Evolutionary conservation across 225 moss, liverwort and hornwort genomes (phyloP).

Genomic region (Climacium dendroides): DNA sequence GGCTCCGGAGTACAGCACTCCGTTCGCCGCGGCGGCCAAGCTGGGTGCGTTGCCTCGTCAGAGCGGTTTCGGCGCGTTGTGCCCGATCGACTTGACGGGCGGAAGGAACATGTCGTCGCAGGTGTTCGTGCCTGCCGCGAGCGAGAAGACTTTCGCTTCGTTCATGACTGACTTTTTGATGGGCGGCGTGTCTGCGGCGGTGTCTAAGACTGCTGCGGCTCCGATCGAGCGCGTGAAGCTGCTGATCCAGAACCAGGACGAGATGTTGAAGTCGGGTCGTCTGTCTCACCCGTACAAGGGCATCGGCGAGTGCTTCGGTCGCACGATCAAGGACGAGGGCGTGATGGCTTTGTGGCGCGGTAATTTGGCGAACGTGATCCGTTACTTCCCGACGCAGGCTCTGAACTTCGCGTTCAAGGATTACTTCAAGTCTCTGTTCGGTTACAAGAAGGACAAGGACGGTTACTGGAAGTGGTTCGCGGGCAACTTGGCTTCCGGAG

Average conservation of each 20-base stretch:
- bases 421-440: constrained; percentile 54
- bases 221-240: constrained; percentile 38
- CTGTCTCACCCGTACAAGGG: constrained; percentile 40
- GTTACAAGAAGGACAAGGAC: constrained; percentile 36
- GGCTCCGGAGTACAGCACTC: constrained; percentile 5
- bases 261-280: constrained; percentile 39
- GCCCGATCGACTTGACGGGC: constrained; percentile 22
- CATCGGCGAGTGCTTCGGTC: constrained; percentile 37
- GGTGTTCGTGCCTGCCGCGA: constrained; percentile 15
- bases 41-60: neutral
- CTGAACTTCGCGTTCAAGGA: constrained; percentile 61
- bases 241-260: constrained; percentile 43
- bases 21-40: constrained; percentile 19
- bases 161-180: constrained; percentile 28
- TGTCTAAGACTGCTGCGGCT: constrained; percentile 12
- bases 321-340: constrained; percentile 26
- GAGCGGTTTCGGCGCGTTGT: constrained; percentile 7
- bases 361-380: constrained; percentile 22
- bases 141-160: constrained; percentile 12
- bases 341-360: constrained; percentile 11
- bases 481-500: constrained; percentile 34
- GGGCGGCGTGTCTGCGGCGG: constrained; percentile 21
- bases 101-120: constrained; percentile 8
- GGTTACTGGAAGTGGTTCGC: constrained; percentile 28
- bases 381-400: constrained; percentile 23